Percentiles rank a stretch among this genome's conserved stretches.
phyloP scores from a whole-genome alignment of 805 yeast genomes.

The Saturnispora quitensis region DNA sequence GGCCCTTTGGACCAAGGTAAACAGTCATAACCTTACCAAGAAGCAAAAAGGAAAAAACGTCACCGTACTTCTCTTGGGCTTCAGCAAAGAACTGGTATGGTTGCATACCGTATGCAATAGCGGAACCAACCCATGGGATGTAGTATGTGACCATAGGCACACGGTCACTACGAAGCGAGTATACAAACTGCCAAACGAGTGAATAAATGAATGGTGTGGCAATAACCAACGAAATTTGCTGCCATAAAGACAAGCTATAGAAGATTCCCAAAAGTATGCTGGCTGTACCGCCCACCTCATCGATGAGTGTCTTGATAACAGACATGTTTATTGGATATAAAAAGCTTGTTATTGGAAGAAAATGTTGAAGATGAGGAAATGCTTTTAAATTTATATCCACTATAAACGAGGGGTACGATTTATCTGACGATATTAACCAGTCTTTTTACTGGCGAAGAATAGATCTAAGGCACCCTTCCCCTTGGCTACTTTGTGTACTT shows the following conservation, averaged over 20 bases:
- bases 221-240: slow-evolving; percentile 28
- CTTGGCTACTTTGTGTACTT: slow-evolving; percentile 24
- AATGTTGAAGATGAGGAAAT: neutral
- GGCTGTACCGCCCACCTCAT: slow-evolving; percentile 13
- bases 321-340: slow-evolving; percentile 17
- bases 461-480: slow-evolving; percentile 63
- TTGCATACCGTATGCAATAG: slow-evolving; percentile 80
- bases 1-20: slow-evolving; percentile 94
- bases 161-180: slow-evolving; percentile 68
- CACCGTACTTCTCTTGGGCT: slow-evolving; percentile 80
- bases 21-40: slow-evolving; percentile 93
- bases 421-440: neutral
- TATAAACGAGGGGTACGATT: slow-evolving; percentile 8
- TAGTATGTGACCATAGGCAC: slow-evolving; percentile 87
- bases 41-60: slow-evolving; percentile 81
- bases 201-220: slow-evolving; percentile 57
- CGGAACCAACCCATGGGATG: slow-evolving; percentile 95
- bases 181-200: slow-evolving; percentile 54
- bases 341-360: neutral
- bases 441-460: slow-evolving; percentile 40
- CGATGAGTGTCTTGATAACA: slow-evolving; percentile 17
- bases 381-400: neutral
- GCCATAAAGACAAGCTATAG: slow-evolving; percentile 17
- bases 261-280: slow-evolving; percentile 9
- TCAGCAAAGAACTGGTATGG: slow-evolving; percentile 84